These are phyloP conservation scores for Vigna radiata DNA, from an alignment of 306 rosid genomes.

Conservation along the genomic window DNA sequence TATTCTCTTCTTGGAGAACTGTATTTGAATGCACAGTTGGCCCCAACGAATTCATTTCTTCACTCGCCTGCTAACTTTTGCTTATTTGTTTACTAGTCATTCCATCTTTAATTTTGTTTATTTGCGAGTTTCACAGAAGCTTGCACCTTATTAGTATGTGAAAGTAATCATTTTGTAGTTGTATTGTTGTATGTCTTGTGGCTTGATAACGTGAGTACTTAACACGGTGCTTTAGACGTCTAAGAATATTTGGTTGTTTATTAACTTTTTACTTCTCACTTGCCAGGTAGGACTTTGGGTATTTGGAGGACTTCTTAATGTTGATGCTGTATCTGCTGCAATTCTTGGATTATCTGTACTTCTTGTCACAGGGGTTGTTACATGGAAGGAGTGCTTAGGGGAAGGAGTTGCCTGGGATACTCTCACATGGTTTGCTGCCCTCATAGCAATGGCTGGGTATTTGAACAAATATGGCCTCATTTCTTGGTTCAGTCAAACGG, in stretches of 20 bases:
- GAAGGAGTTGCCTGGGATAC: conserved; percentile 99
- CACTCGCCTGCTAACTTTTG: conserved; percentile 1
- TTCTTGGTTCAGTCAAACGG: conserved; percentile 96
- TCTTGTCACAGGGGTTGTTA: conserved; percentile 91
- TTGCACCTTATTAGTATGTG: conserved; percentile 8
- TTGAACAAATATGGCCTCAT: conserved; percentile 98
- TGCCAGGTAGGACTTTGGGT: conserved; percentile 95
- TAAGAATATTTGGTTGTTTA: conserved; percentile 12
- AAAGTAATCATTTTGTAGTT: conserved; percentile 15
- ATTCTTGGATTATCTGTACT: conserved; percentile 91
- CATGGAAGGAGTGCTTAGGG: conserved; percentile 98
- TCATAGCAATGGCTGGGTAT: conserved; percentile 99
- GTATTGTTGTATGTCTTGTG: neutral
- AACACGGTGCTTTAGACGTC: neutral
- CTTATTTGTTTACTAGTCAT: conserved; percentile 13
- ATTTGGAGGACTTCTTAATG: conserved; percentile 75
- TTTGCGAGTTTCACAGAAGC: neutral
- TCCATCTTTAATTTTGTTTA: neutral
- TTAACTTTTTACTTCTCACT: conserved; percentile 21
- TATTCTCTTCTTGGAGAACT: neutral
- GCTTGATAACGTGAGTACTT: conserved; percentile 20
- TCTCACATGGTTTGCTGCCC: conserved; percentile 99
- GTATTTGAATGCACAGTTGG: conserved; percentile 23
- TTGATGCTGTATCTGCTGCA: conserved; percentile 96
- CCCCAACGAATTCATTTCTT: neutral